These are phyloP conservation scores for Zygoascus hellenicus DNA, from an alignment of 1,139 yeast genomes.

Conservation along the genomic window DNA sequence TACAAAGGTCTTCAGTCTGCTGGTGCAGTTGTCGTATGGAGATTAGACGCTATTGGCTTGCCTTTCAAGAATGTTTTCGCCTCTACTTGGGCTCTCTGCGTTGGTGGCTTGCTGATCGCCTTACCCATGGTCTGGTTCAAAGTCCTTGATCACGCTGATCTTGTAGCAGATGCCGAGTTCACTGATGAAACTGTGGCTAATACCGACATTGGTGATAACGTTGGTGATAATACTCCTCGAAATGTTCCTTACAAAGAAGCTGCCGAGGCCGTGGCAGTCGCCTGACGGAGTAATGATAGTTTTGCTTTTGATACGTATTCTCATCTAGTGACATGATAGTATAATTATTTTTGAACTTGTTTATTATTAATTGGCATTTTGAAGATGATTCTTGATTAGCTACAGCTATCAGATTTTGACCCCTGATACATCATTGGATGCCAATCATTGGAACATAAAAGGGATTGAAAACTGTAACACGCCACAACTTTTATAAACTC, in stretches of 20 bases:
- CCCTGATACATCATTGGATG: too few species aligned
- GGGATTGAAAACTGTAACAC: too few species aligned
- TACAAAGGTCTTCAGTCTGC: slow-evolving; percentile 61
- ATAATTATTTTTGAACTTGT: too few species aligned
- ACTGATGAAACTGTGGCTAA: slow-evolving; percentile 17
- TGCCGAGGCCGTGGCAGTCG: slow-evolving; percentile 5
- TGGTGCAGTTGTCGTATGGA: slow-evolving; percentile 59
- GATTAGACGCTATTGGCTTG: slow-evolving; percentile 44
- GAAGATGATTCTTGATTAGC: too few species aligned
- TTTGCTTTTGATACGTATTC: not conserved
- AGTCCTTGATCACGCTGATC: slow-evolving; percentile 43
- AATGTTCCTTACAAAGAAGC: slow-evolving; percentile 1
- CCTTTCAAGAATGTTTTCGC: slow-evolving; percentile 46
- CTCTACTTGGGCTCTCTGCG: slow-evolving; percentile 52
- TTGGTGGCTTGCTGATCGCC: slow-evolving; percentile 45
- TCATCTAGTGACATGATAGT: too few species aligned
- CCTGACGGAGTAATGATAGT: not conserved
- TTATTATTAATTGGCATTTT: too few species aligned
- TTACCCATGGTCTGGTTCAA: slow-evolving; percentile 39
- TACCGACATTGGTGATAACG: slow-evolving; percentile 7
- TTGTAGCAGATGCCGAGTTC: slow-evolving; percentile 32
- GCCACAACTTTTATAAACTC: too few species aligned
- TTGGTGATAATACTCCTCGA: not conserved
- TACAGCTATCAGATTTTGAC: too few species aligned
- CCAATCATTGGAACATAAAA: too few species aligned